Evolutionary conservation across 176 grass and related monocot species (phyloP).

Genomic region (Rhynchospora tenuis): DNA sequence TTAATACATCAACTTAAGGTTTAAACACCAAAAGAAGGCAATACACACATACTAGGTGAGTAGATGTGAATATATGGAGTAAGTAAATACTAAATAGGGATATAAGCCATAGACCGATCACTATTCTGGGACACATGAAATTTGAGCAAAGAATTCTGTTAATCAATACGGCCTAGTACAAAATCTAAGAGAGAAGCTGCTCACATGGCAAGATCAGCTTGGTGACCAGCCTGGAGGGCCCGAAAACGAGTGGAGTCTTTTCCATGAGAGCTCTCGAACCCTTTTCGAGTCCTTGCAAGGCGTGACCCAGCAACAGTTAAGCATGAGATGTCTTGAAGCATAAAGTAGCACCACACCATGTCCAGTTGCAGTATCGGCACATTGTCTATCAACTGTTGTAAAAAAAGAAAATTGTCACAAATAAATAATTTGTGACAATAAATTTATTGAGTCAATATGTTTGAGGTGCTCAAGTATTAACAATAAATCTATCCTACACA

Average conservation of each 20-base stretch:
- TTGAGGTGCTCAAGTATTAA: background rate
- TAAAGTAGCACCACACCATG: conserved; percentile 97
- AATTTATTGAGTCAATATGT: background rate
- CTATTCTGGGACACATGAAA: background rate
- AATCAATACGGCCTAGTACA: background rate
- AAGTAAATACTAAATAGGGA: background rate
- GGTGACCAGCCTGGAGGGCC: conserved; percentile 53
- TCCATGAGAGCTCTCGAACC: conserved; percentile 79
- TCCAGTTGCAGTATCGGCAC: conserved; percentile 92
- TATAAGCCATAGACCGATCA: background rate
- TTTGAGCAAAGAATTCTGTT: background rate
- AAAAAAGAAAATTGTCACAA: conserved; percentile 20
- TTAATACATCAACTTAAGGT: background rate
- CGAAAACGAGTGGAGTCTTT: conserved; percentile 85
- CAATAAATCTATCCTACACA: background rate
- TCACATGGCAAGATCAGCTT: conserved; percentile 87
- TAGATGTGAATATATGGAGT: background rate
- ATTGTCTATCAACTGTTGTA: conserved; percentile 86
- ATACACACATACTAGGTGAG: background rate
- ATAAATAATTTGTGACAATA: background rate
- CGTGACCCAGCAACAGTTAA: conserved; percentile 60
- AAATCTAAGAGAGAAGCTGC: background rate
- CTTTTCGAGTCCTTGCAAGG: conserved; percentile 54
- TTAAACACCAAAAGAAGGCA: background rate
- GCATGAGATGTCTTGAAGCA: conserved; percentile 71